Conservation (phyloP, 1,284 basidiomycete genomes). For the Marasmius oreades region DNA sequence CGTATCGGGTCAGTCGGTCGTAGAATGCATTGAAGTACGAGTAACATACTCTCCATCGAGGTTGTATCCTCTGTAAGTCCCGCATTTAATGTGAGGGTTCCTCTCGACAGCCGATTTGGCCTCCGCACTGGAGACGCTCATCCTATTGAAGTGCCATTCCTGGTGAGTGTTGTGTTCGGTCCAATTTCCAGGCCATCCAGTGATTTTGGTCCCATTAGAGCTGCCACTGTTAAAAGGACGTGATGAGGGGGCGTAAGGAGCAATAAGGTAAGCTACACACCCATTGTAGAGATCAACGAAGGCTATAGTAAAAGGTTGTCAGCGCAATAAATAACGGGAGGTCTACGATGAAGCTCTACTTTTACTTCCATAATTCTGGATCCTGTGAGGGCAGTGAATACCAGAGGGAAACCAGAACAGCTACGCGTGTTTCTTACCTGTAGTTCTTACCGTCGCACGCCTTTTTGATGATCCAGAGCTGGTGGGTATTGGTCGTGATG, state of each 20-base stretch:
- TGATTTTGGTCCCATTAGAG: not conserved
- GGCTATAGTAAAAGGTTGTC: not conserved
- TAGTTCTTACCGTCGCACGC: not conserved
- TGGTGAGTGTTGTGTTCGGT: not conserved
- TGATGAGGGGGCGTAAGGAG: not conserved
- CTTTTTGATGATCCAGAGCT: not conserved
- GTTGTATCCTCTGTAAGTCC: not conserved
- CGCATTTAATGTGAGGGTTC: not conserved
- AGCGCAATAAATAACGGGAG: not conserved
- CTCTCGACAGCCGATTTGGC: not conserved
- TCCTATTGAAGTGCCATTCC: not conserved
- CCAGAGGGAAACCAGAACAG: not conserved
- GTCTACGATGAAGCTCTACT: not conserved
- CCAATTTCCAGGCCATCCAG: not conserved
- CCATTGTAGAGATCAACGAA: not conserved
- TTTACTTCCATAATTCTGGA: too few relatives aligned
- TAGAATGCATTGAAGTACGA: too few relatives aligned
- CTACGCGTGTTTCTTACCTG: not conserved
- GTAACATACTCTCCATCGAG: not conserved
- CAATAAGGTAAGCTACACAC: not conserved
- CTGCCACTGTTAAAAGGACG: not conserved
- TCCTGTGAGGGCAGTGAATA: not conserved
- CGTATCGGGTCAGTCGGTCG: too few relatives aligned
- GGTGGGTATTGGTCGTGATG: not conserved
- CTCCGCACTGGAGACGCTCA: not conserved